Evolutionary conservation across 1,284 basidiomycete genomes (phyloP).

Genomic region (Cystobasidium sp.): DNA sequence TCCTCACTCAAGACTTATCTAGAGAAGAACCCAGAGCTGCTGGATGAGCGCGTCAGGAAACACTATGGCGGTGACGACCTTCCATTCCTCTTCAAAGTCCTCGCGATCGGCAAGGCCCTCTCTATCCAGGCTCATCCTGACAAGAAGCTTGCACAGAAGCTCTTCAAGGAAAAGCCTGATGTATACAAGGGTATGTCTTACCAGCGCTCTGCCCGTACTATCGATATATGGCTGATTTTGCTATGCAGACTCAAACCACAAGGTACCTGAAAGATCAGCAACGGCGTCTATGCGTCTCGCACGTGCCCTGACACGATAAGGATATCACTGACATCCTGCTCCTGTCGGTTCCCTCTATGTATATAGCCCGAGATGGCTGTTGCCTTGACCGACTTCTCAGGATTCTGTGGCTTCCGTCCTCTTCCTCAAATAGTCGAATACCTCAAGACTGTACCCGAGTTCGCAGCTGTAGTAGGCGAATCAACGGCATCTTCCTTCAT

Average conservation of each 20-base stretch:
- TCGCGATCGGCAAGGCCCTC: slow-evolving; percentile 90
- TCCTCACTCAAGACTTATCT: slow-evolving; percentile 67
- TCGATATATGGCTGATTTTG: not conserved
- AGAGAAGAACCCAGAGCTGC: slow-evolving; percentile 65
- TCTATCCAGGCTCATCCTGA: slow-evolving; percentile 98
- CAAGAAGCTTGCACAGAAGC: slow-evolving; percentile 78
- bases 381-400: slow-evolving; percentile 86
- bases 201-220: not conserved
- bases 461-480: slow-evolving; percentile 71
- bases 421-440: slow-evolving; percentile 70
- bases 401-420: slow-evolving; percentile 89
- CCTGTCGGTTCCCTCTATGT: not conserved
- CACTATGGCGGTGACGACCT: slow-evolving; percentile 70
- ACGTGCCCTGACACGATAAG: not conserved
- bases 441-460: slow-evolving; percentile 75
- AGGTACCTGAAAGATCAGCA: slow-evolving; percentile 57
- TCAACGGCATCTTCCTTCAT: slow-evolving; percentile 59
- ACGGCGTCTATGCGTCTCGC: not conserved
- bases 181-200: slow-evolving; percentile 79
- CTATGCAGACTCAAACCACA: slow-evolving; percentile 80
- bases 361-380: slow-evolving; percentile 90
- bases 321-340: not conserved
- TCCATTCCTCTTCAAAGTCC: slow-evolving; percentile 91
- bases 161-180: slow-evolving; percentile 76
- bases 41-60: slow-evolving; percentile 68